Base-by-base conservation (phyloP, 2,329 filamentous ascomycete species). In the Xylariaceae sp. region DNA sequence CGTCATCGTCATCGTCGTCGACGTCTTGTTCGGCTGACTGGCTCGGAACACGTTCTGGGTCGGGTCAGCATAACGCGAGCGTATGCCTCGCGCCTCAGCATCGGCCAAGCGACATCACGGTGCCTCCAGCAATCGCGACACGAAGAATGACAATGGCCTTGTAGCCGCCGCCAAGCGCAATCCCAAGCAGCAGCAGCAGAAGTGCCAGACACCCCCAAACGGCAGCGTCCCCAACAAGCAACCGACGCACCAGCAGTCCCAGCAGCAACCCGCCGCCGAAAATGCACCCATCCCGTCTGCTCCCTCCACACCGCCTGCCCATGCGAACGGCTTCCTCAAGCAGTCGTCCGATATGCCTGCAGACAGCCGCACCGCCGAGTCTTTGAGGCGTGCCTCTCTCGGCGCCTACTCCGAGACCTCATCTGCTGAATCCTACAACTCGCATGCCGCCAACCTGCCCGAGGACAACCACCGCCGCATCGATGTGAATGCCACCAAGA, bases 101-200 rank as follows among this genome's bases (percentile, higher is more conserved):
- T 77, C 77, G 70, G 71, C 75, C 70, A 84, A 84, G 78, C 80
- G 80, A 82, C 79, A 82, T 71, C 76, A 78, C 75, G 78, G 77
- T 74, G 77, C 77, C 59, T 62, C 62, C 69, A 87, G 78, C 75
- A 80, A 85, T 71, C 84, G 84, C 75, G 87, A 87, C 73, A 83
- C 79, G 66, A 84, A 88, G 72, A 88, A 95, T 75, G 91, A 96
- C 75, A 91, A 89, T 86, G 90, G 90, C 68, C 79, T 90, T 71
- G 87, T 91, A 79, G 86, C 86, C 66, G 84, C 88, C 47, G 87
- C 86, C 61, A 90, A 86, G 77, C 85, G 86, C 62, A 62, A 71
- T 52, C 58, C 65, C 50, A 71, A 68, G 61, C 68, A 68, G 60
- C 68, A 68, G 60, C 52, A 53, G 40, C 47, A 39, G 58, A 81